Base-by-base conservation (phyloP, 2,329 filamentous ascomycete genomes). In the Albifimbria verrucaria region DNA sequence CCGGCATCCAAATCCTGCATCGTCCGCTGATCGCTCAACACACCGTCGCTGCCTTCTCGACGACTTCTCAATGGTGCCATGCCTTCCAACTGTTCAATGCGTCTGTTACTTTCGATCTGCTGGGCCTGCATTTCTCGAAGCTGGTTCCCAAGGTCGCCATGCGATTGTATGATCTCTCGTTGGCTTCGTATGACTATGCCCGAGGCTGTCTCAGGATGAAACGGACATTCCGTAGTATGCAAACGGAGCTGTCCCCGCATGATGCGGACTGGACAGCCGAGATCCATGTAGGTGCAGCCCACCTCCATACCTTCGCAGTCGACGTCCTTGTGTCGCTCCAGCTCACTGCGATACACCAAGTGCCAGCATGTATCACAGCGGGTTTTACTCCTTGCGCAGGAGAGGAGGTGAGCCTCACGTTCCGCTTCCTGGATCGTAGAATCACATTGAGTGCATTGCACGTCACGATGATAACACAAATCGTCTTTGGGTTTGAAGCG, bases 401-500 rank as follows among this genome's bases (percentile, higher is more conserved):
- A 57, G 4, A 73, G 59, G 11, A 73, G 51, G 49, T 73, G 71
- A 2, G 63, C 51, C 2, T 73, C 67, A 4, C 59, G 56, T 26
- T 77, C 74, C 0, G 75, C 73, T 47, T 76, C 74, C 52, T 79
- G 72, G n/a, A 81, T 72, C 15, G 65, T 60, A 21, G 72, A 65
- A n/a, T 75, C 65, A 65, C 85, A 87, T 59, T 81, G 77, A n/a
- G 70, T 67, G 61, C 85, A 87, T 10, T 66, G 62, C 1, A 74
- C 71, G 26, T 76, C 65, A 50, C 73, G 74, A 60, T 87, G 85
- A 21, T 81, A 72, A 60, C 85, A 87, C 2, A 73, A 73, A 47
- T 76, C 74, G n/a, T 71, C 72, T 1, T 70, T 67, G 53, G 82
- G 74, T 57, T 79, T 80, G 46, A 78, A 73, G 12, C 74, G 71